These are phyloP conservation scores for Erodium moschatum DNA, from an alignment of 441 rosid species.

Conservation along the genomic window DNA sequence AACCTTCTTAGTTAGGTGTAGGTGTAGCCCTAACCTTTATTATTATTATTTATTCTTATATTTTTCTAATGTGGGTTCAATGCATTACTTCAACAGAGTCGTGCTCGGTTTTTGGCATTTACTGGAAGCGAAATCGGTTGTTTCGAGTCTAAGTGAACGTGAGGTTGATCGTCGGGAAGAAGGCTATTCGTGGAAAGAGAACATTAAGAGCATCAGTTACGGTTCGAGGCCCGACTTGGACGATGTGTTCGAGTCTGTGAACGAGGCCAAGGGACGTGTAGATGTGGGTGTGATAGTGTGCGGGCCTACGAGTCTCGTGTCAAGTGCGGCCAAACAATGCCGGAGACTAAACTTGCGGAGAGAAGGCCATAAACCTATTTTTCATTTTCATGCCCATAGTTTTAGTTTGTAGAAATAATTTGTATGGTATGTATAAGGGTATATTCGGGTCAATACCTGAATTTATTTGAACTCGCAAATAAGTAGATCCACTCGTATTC, in stretches of 20 bases:
- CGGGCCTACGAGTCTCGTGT: conserved; percentile 63
- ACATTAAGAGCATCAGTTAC: conserved; percentile 20
- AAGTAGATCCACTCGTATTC: too few relatives aligned
- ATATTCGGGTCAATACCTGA: too few relatives aligned
- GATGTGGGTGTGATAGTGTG: conserved; percentile 75
- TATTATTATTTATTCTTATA: too few relatives aligned
- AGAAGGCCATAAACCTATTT: conserved; percentile 33
- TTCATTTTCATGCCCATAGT: conserved; percentile 76
- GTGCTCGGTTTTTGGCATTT: conserved; percentile 60
- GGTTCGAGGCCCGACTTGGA: conserved; percentile 69
- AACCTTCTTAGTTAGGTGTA: too few relatives aligned
- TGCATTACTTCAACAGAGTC: too few relatives aligned
- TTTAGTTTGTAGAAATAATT: conserved; percentile 58
- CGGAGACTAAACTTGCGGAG: conserved; percentile 47
- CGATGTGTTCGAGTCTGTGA: conserved; percentile 33
- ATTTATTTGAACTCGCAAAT: too few relatives aligned
- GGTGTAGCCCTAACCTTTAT: too few relatives aligned
- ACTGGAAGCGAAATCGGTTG: conserved; percentile 33
- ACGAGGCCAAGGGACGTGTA: conserved; percentile 51
- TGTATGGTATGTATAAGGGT: too few relatives aligned
- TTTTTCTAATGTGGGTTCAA: too few relatives aligned
- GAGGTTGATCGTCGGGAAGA: not conserved
- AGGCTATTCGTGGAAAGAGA: too few relatives aligned
- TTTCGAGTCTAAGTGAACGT: not conserved
- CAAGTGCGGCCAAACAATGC: conserved; percentile 63